Conservation (phyloP, 345 rosid species). For the Populus alba region DNA sequence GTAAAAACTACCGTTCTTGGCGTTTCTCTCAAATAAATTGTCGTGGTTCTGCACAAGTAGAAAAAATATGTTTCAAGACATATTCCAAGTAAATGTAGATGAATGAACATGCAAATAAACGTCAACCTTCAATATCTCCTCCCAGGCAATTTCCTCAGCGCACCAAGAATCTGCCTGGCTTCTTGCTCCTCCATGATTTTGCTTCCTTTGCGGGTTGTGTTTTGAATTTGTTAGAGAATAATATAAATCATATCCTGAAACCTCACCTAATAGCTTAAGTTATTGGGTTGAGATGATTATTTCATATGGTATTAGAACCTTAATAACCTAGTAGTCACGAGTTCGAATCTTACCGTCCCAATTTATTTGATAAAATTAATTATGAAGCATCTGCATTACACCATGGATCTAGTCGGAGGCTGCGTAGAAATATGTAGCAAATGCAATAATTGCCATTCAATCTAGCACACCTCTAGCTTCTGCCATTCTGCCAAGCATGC, state of each 20-base stretch:
- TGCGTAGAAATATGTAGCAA: not conserved
- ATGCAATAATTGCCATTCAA: not conserved
- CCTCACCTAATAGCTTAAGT: too few species aligned
- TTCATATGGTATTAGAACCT: too few species aligned
- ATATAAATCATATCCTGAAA: too few species aligned
- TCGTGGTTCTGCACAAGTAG: slow-evolving; percentile 63
- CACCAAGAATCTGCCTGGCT: slow-evolving; percentile 90
- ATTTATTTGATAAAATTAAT: too few species aligned
- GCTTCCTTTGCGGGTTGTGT: slow-evolving; percentile 54
- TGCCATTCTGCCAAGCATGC: not conserved
- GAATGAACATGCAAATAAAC: not conserved
- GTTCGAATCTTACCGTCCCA: too few species aligned
- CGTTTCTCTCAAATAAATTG: slow-evolving; percentile 64
- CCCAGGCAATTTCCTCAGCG: slow-evolving; percentile 64
- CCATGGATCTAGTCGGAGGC: not conserved
- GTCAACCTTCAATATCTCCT: slow-evolving; percentile 67
- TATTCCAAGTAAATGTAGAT: not conserved
- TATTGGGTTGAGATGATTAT: too few species aligned
- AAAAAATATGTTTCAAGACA: slow-evolving; percentile 1
- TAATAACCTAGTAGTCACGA: too few species aligned
- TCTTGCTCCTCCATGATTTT: slow-evolving; percentile 76
- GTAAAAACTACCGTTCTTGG: slow-evolving; percentile 84
- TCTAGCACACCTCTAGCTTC: not conserved
- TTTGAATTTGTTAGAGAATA: too few species aligned
- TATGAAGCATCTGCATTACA: slow-evolving; percentile 69